phyloP scores from a whole-genome alignment of 805 yeast genomes.

The Blastobotrys muscicola region DNA sequence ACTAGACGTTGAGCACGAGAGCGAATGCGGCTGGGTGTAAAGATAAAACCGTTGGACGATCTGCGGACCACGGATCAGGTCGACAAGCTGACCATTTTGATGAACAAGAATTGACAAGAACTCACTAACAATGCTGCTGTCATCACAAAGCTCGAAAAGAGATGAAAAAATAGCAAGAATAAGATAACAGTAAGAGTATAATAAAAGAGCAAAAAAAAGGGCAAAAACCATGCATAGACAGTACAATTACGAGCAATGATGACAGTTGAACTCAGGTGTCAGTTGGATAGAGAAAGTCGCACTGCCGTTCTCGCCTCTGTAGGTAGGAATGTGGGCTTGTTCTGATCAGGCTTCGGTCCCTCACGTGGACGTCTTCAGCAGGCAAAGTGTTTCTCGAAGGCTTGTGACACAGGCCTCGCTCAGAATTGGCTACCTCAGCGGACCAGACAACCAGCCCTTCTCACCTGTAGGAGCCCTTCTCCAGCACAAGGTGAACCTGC shows the following conservation, averaged over 20 bases:
- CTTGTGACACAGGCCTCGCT: no score
- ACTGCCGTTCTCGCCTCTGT: no score
- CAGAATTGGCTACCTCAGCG: constrained; percentile 6
- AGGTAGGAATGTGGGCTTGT: no score
- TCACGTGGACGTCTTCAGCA: no score
- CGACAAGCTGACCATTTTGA: neutral
- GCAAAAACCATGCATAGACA: neutral
- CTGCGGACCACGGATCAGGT: neutral
- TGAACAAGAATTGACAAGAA: constrained; percentile 3
- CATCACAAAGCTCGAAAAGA: constrained; percentile 3
- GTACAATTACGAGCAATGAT: neutral
- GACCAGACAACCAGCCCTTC: constrained; percentile 24
- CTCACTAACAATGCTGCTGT: neutral
- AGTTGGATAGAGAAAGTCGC: no score
- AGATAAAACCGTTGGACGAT: no score
- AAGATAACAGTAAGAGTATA: constrained; percentile 1
- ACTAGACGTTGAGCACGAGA: constrained; percentile 20
- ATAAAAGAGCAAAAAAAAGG: neutral
- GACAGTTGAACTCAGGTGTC: neutral
- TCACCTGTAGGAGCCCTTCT: constrained; percentile 30
- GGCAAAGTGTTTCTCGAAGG: no score
- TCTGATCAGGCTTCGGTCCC: no score
- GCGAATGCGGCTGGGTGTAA: neutral
- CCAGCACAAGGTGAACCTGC: constrained; percentile 24
- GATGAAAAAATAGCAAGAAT: constrained; percentile 5